phyloP scores from a whole-genome alignment of 2,329 filamentous ascomycete species.

The Colletotrichum sp. region DNA sequence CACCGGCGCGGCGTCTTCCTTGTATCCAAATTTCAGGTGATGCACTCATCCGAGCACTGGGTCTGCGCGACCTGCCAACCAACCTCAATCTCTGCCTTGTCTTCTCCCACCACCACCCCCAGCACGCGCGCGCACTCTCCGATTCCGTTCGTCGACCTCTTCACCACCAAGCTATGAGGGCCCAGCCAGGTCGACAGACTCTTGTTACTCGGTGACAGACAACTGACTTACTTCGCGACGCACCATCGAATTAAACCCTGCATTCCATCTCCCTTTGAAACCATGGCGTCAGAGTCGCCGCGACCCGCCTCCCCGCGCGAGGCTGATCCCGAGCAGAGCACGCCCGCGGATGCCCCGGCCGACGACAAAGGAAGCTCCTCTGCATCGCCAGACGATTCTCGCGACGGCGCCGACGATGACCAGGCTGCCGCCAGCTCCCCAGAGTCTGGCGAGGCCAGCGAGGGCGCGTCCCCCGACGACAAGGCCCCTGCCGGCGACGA shows the following conservation, averaged over 20 bases:
- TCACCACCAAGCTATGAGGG: conserved; percentile 14
- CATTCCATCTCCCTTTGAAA: conserved; percentile 15
- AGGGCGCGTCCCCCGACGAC: conserved; percentile 6
- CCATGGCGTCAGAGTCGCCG: conserved; percentile 13
- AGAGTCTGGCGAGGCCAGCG: conserved; percentile 20
- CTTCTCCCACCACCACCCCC: neutral
- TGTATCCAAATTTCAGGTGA: conserved; percentile 11
- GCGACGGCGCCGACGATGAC: neutral
- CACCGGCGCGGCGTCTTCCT: neutral
- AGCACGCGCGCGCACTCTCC: neutral
- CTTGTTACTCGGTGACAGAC: conserved; percentile 14
- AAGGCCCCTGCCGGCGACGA: conserved; percentile 21
- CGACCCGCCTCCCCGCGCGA: conserved; percentile 7
- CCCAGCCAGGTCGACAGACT: neutral
- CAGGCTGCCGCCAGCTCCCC: conserved; percentile 8
- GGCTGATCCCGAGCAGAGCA: conserved; percentile 4
- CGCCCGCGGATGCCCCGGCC: neutral
- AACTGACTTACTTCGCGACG: conserved; percentile 7
- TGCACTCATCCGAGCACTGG: conserved; percentile 1
- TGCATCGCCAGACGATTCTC: neutral
- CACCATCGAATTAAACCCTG: conserved; percentile 13
- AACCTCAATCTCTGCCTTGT: neutral
- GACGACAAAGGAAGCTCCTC: neutral
- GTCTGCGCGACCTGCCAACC: neutral
- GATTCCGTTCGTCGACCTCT: neutral